Evolutionary conservation across 2,329 filamentous ascomycete species (phyloP), one percentile per base, ranked within the genome.

Genomic region (Coleophoma crateriformis): DNA sequence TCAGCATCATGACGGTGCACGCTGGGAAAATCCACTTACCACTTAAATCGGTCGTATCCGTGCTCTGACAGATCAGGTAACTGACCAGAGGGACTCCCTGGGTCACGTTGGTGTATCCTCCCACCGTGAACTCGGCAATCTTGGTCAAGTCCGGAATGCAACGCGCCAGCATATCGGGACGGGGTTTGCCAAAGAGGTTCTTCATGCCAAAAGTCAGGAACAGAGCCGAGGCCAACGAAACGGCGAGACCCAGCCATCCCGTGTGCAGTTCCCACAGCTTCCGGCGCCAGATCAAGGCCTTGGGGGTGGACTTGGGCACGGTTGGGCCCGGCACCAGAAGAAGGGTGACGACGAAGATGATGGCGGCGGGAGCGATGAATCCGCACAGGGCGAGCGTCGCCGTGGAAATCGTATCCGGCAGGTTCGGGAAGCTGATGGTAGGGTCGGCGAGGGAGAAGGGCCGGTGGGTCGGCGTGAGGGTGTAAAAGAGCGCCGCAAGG

Each of bases 201-300:
- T 96, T 96, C 74, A 94, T 81, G 47, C 85, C 87, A 58, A 89
- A 83, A 1, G 89, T 90, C 59, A 94, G 81, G 68, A 91, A 83
- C 73, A 86, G 92, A 3, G 85, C 78, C 2, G 79, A 75, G 4
- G 84, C 81, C 10, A 89, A 72, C 2, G 86, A 80, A 19, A 95
- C 72, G 1, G 77, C 87, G 3, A 95, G 76, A 0, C 90, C 90
- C 61, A 95, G 82, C 80, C 85, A 88, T 50, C 88, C 89, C 2
- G 81, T 82, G 63, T 95, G 88, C 64, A 88, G 82, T 66, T 95
- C 90, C 90, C 90, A 95, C 1, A 95, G 66, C 70, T 91, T 95
- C 57, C 88, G 80, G 63, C 79, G 81, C 82, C 88, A 89, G 38
- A 90, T 73, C 48, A 87, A 69, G 7, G 76, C 67, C 53, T 74